A percentile compares a stretch with the other conserved stretches of the same genome.
Conservation (phyloP, 176 grass and related monocot species). For the Tillandsia fasciculata region DNA sequence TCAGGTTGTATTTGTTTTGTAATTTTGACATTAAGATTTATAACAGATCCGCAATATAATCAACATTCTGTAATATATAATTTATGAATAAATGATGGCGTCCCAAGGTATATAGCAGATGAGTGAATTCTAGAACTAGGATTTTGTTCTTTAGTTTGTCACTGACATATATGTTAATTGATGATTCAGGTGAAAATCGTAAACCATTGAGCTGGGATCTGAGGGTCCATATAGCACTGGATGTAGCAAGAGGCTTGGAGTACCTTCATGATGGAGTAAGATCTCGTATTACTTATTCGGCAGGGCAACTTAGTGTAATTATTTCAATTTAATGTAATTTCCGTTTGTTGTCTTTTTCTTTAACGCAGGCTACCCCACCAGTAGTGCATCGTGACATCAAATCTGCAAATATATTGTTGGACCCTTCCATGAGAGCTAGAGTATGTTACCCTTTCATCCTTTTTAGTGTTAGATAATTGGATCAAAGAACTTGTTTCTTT, state of each 20-base stretch:
- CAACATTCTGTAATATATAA: background rate
- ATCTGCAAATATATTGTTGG: constrained; percentile 90
- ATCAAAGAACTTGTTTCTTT: too few species aligned
- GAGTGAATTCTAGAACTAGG: background rate
- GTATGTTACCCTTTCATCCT: constrained; percentile 38
- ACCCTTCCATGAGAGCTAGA: constrained; percentile 79
- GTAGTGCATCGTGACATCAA: constrained; percentile 92
- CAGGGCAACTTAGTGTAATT: background rate
- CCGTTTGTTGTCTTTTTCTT: constrained; percentile 25
- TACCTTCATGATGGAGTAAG: constrained; percentile 94
- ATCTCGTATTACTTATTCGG: constrained; percentile 17
- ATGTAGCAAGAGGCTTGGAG: constrained; percentile 92
- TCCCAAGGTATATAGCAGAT: background rate
- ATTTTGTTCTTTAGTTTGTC: background rate
- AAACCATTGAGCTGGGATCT: constrained; percentile 59
- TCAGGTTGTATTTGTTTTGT: too few species aligned
- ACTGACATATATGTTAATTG: background rate
- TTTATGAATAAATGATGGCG: background rate
- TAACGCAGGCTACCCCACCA: constrained; percentile 78
- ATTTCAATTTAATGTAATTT: constrained; percentile 3
- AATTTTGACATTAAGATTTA: too few species aligned
- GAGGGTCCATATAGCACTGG: constrained; percentile 83
- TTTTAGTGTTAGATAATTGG: background rate
- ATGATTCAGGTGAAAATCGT: constrained; percentile 52
- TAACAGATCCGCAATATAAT: background rate